These are phyloP conservation scores for Crithidia thermophila DNA, from an alignment of 208 protist species.

Conservation along the genomic window DNA sequence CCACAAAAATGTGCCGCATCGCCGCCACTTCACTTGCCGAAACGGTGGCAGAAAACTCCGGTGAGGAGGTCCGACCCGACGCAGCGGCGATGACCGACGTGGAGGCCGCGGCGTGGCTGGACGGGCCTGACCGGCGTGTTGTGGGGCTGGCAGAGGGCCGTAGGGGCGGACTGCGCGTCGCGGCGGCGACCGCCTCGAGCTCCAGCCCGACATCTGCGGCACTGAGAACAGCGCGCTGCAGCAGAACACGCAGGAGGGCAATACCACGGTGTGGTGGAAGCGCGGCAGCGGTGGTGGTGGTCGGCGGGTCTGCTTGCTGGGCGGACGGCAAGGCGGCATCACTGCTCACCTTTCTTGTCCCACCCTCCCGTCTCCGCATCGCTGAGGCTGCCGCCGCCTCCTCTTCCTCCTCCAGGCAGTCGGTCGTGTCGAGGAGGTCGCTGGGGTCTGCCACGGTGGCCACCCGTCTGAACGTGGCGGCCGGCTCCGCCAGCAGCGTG, in stretches of 20 bases:
- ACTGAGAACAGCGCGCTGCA: conserved; percentile 54
- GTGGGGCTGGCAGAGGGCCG: background rate
- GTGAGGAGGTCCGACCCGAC: background rate
- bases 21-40: background rate
- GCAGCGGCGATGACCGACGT: background rate
- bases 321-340: too few species aligned
- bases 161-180: background rate
- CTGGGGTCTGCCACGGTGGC: background rate
- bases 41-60: background rate
- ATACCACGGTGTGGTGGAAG: conserved; percentile 31
- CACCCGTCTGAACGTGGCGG: too few species aligned
- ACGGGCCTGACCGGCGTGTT: background rate
- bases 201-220: conserved; percentile 20
- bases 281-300: background rate
- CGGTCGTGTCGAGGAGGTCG: conserved; percentile 7
- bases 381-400: background rate
- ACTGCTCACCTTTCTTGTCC: too few species aligned
- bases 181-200: background rate
- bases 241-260: conserved; percentile 52
- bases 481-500: conserved; percentile 12
- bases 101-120: background rate
- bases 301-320: background rate
- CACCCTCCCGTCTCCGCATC: too few species aligned
- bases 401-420: conserved; percentile 30
- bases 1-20: conserved; percentile 9